A percentile compares a stretch with the other conserved stretches of the same genome.
phyloP scores from a whole-genome alignment of 169 alveolate species.

The Babesia ovis region DNA sequence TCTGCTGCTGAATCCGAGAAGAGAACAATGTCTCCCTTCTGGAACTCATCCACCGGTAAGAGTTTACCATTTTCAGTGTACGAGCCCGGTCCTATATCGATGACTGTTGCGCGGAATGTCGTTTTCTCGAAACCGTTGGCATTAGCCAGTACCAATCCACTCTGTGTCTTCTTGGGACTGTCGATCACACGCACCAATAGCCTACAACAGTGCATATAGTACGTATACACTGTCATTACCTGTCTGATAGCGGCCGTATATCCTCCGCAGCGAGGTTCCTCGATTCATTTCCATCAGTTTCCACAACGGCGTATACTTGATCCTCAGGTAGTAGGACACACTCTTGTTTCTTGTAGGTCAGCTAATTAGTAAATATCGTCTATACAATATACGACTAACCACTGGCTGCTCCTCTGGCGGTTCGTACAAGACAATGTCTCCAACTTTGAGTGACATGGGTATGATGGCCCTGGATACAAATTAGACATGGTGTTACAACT shows the following conservation, averaged over 20 bases:
- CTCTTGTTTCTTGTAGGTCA: constrained; percentile 44
- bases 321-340: constrained; percentile 64
- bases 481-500: constrained; percentile 3
- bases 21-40: constrained; percentile 56
- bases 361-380: constrained; percentile 2
- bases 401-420: constrained; percentile 52
- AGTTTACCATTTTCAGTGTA: constrained; percentile 49
- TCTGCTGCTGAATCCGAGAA: constrained; percentile 54
- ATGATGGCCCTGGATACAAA: constrained; percentile 37
- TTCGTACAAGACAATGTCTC: constrained; percentile 56
- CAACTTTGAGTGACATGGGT: constrained; percentile 57
- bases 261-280: constrained; percentile 26
- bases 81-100: constrained; percentile 59
- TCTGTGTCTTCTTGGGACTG: constrained; percentile 64
- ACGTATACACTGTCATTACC: constrained; percentile 18
- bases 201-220: constrained; percentile 16
- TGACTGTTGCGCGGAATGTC: constrained; percentile 37
- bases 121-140: constrained; percentile 19
- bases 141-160: constrained; percentile 59
- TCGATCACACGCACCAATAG: constrained; percentile 51
- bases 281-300: neutral
- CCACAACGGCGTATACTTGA: constrained; percentile 43
- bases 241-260: constrained; percentile 53
- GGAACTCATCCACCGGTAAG: constrained; percentile 38
- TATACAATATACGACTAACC: neutral